Evolutionary conservation across 768 basidiomycete species (phyloP), one percentile per base, ranked within the genome.

Genomic region (Boletus subcaerulescens): DNA sequence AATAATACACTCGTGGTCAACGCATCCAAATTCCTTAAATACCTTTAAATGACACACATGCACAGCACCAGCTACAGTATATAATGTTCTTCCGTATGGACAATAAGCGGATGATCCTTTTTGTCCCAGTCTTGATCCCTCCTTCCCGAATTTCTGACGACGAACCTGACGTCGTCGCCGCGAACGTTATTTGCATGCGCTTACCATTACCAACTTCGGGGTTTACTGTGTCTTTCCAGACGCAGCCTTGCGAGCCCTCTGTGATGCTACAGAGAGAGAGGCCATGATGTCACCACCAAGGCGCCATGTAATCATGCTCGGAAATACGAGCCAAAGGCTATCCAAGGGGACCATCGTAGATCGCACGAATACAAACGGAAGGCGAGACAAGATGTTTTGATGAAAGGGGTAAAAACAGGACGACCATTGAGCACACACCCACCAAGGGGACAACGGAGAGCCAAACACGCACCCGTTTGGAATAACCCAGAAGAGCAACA

Each of bases 281-380:
- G 68, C 58, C 0, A 72, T 63, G 43, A 94, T 77, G 63, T 91
- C 88, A 60, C 77, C 77, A 10, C 87, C 85, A 5, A 94, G 77
- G 35, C 71, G 77, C 54, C 71, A 69, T 32, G 84, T 65, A 46
- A 92, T 83, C 60, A 87, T 65, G 29, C 74, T 63, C 3, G 92
- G 92, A 22, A 92, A 62, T 41, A 92, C 65, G 51, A 94, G 71
- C 92, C 92, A 93, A n/a, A 88, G 59, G 2, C 90, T 92, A 48
- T 38, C 8, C n/a, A 39, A 39, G 36, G 42, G 20, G 46, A 15
- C 32, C 50, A 15, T 18, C 8, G 0, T 10, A 1, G n/a, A 45
- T 18, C 13, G 26, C 22, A 47, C 29, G 3, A 17, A 24, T 12
- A 22, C 15, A 26, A 22, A 22, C 7, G 7, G 3, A n/a, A 24